These are phyloP conservation scores for Phytomonas sp. DNA, from an alignment of 208 protist species.

Conservation along the genomic window DNA sequence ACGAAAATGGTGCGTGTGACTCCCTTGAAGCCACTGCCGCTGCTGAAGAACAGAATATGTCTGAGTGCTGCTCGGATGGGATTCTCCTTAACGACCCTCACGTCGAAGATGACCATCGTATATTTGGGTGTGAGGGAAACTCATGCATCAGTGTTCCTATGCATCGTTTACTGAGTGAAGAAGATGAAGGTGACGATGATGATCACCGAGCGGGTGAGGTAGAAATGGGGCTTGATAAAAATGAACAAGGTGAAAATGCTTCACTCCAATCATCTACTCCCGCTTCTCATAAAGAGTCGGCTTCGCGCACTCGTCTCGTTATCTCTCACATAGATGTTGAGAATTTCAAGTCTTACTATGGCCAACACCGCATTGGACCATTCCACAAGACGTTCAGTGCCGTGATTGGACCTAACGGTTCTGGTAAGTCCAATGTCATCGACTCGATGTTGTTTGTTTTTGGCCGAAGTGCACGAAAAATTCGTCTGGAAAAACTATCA, in stretches of 20 bases:
- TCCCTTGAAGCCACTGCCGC: not conserved
- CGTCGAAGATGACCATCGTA: not conserved
- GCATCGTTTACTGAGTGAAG: not conserved
- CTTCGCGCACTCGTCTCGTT: conserved; percentile 77
- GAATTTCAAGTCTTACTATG: conserved; percentile 99
- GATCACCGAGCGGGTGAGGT: not conserved
- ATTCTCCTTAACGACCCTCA: not conserved
- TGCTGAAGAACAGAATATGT: not conserved
- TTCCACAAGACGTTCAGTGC: conserved; percentile 99
- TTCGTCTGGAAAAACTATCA: conserved; percentile 95
- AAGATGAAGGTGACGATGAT: not conserved
- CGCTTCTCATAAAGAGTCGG: not conserved
- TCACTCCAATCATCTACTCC: not conserved
- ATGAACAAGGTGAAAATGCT: not conserved
- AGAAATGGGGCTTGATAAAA: not conserved
- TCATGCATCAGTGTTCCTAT: not conserved
- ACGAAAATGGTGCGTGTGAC: not conserved
- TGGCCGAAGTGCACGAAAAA: conserved; percentile 96
- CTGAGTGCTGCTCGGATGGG: not conserved
- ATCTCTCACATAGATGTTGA: conserved; percentile 97
- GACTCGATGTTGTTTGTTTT: conserved; percentile 99
- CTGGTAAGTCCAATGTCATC: conserved; percentile 99
- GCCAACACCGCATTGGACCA: conserved; percentile 95
- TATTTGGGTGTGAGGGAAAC: not conserved
- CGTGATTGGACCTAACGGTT: conserved; percentile 99